A percentile compares a stretch with the other conserved stretches of the same genome.
Evolutionary conservation across 768 basidiomycete genomes (phyloP).

Genomic region (Podaxis pistillaris): DNA sequence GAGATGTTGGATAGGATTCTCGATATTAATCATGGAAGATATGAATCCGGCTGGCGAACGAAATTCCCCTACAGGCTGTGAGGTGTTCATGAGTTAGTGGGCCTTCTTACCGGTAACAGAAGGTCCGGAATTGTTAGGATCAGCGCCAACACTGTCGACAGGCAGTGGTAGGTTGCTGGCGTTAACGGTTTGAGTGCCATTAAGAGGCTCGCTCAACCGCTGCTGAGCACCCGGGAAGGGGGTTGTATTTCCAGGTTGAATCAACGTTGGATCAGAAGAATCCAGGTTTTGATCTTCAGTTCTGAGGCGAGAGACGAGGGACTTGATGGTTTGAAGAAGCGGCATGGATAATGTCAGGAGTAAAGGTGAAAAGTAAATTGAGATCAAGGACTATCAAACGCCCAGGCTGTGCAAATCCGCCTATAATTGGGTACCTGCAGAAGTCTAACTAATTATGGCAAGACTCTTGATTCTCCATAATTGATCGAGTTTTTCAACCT

Average conservation of each 20-base stretch:
- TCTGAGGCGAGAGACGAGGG: neutral
- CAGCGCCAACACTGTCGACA: neutral
- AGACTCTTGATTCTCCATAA: slow-evolving; percentile 20
- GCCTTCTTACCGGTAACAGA: neutral
- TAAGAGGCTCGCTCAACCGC: neutral
- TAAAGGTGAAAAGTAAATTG: neutral
- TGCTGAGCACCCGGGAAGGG: neutral
- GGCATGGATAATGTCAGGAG: no score
- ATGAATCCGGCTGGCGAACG: neutral
- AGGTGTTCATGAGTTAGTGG: neutral
- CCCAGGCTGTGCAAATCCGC: neutral
- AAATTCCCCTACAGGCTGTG: neutral
- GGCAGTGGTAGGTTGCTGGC: neutral
- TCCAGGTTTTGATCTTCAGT: neutral
- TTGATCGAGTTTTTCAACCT: slow-evolving; percentile 19
- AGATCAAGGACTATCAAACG: neutral
- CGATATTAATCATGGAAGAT: neutral
- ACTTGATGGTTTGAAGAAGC: neutral
- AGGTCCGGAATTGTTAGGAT: neutral
- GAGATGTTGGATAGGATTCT: no score
- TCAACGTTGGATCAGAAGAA: neutral
- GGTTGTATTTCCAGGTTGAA: neutral
- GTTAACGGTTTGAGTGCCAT: neutral
- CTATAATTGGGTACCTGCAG: no score
- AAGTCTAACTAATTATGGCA: neutral